Base-by-base conservation (phyloP, 2,329 filamentous ascomycete genomes). In the Hypoxylon sp. region DNA sequence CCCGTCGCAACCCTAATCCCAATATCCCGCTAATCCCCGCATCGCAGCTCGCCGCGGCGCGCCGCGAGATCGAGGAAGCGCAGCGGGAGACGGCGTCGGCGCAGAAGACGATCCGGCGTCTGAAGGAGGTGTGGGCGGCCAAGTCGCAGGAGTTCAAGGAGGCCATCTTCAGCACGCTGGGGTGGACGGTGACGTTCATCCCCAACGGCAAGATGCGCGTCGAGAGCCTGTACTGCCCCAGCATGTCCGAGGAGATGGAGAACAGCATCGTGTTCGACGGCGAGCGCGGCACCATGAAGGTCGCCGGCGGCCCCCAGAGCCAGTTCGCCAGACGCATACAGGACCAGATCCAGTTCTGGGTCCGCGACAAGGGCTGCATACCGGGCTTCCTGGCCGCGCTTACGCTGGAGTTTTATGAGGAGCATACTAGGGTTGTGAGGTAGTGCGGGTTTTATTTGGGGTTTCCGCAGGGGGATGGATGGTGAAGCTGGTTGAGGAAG, bases 191-290 rank as follows among this genome's bases (percentile, higher is more conserved):
- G 8, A 91, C 94, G 21, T 97, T 99, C 69, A 88, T 97, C 69
- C 91, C 92, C n/a, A 96, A 96, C 69, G 94, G 94, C 30, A 93
- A 96, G 65, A 95, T 97, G 73, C 87, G 91, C 21, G 90, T 97
- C 15, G 95, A 93, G 45, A 88, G 82, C 52, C 88, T 93, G 60
- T 95, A 93, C 67, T 89, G 89, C 67, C 88, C 91, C 0, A 86
- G 83, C 2, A 71, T 17, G 4, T 73, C 44, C 15, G 84, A 89
- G 46, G 86, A 89, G 66, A 84, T 90, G 68, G 85, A 88, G 69
- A 87, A 87, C 61, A 84, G 81, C 49, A 87, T 88, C 53, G 84
- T 96, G 0, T 97, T 97, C 69, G 91, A 96, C 71, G 91, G 91
- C 41, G 91, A 97, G 74, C 86, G 89, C 50, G 94, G 93, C 5